Conservation (phyloP, 305 asterid genomes). For the Salvia sclarea region DNA sequence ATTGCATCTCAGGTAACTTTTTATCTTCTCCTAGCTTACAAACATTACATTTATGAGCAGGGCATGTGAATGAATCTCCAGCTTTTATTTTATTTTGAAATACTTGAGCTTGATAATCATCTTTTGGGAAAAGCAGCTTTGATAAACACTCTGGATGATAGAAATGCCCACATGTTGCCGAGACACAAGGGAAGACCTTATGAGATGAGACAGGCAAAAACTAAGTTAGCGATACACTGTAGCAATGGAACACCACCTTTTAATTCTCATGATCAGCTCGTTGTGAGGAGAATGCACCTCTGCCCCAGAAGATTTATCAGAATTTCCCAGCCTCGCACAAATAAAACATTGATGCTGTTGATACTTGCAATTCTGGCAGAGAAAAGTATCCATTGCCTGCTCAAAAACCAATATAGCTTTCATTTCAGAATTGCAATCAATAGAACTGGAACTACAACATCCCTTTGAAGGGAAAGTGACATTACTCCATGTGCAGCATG, state of each 20-base stretch:
- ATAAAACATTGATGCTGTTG: conserved; percentile 68
- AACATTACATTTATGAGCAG: conserved; percentile 60
- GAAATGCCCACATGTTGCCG: conserved; percentile 78
- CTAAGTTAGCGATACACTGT: conserved; percentile 19
- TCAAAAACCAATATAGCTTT: conserved; percentile 28
- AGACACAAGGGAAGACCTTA: conserved; percentile 75
- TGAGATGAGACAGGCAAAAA: conserved; percentile 27
- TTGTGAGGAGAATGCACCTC: no score
- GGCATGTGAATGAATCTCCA: conserved; percentile 73
- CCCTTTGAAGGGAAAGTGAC: conserved; percentile 4
- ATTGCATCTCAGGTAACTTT: conserved; percentile 50
- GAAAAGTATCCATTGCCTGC: conserved; percentile 62
- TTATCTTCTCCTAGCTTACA: conserved; percentile 67
- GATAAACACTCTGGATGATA: conserved; percentile 70
- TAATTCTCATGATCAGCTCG: background rate
- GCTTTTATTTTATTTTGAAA: conserved; percentile 48
- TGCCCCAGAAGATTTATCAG: conserved; percentile 58
- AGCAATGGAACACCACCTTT: conserved; percentile 3
- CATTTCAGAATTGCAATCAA: conserved; percentile 25
- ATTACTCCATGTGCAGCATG: conserved; percentile 5
- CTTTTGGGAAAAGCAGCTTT: conserved; percentile 46
- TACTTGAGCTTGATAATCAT: conserved; percentile 44
- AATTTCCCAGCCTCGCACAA: conserved; percentile 69
- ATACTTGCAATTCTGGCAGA: conserved; percentile 66
- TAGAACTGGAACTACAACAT: background rate